Conservation (phyloP, 179 eudicot genomes). For the Beta corolliflora region DNA sequence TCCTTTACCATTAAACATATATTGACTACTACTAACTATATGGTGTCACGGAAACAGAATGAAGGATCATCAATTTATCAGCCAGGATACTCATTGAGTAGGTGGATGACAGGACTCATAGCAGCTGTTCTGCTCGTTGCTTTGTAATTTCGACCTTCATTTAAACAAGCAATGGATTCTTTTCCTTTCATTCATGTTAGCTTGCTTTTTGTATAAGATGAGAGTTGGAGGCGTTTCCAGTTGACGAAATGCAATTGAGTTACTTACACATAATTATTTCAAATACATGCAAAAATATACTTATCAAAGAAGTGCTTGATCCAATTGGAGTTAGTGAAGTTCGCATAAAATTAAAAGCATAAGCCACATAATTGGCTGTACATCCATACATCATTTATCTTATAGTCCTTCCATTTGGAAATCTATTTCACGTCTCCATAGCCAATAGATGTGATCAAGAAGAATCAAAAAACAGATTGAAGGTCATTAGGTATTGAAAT, state of each 20-base stretch:
- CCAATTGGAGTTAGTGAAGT: not conserved
- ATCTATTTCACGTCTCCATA: not conserved
- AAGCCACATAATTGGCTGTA: not conserved
- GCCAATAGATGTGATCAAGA: not conserved
- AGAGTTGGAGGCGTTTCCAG: conserved; percentile 1
- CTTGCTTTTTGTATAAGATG: conserved; percentile 5
- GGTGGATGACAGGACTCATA: conserved; percentile 44
- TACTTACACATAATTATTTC: conserved; percentile 19
- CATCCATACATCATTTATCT: not conserved
- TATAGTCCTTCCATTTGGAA: not conserved
- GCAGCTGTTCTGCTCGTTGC: conserved; percentile 40
- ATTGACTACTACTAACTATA: conserved; percentile 7
- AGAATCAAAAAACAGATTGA: not conserved
- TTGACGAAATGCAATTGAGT: conserved; percentile 17
- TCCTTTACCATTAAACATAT: not conserved
- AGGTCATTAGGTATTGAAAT: not conserved
- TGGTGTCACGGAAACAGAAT: conserved; percentile 43
- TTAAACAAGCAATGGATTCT: conserved; percentile 22
- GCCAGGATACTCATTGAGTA: conserved; percentile 37
- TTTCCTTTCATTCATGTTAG: conserved; percentile 23
- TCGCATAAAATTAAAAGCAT: not conserved
- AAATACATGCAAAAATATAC: conserved; percentile 2
- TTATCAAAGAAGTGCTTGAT: not conserved
- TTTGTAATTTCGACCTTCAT: conserved; percentile 27
- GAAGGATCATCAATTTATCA: conserved; percentile 46